Percentiles rank a stretch among this genome's conserved stretches.
phyloP scores from a whole-genome alignment of 176 grass and related monocot genomes.

The Cenchrus fungigraminus region DNA sequence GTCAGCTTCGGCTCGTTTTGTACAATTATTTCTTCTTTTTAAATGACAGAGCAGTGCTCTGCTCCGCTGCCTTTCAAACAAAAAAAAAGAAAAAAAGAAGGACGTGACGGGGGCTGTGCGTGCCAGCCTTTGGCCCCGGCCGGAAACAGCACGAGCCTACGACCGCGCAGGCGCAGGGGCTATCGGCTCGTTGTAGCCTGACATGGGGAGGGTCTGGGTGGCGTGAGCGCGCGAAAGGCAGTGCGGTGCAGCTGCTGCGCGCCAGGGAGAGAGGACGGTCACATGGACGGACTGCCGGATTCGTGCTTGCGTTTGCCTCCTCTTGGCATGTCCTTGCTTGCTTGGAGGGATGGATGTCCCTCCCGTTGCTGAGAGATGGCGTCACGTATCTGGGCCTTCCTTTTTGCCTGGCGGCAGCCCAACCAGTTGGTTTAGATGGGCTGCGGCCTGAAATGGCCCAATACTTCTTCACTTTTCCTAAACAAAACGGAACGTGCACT shows the following conservation, averaged over 20 bases:
- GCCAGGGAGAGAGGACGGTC: constrained; percentile 11
- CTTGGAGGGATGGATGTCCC: background rate
- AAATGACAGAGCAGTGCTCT: too few relatives aligned
- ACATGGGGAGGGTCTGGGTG: background rate
- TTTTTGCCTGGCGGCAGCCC: too few relatives aligned
- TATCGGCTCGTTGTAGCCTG: background rate
- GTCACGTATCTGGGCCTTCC: background rate
- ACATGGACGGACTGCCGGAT: constrained; percentile 31
- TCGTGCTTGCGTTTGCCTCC: constrained; percentile 6
- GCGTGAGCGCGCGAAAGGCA: constrained; percentile 26
- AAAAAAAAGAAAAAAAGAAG: too few relatives aligned
- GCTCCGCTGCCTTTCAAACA: too few relatives aligned
- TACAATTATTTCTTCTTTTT: too few relatives aligned
- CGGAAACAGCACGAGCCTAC: constrained; percentile 11
- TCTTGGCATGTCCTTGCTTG: background rate
- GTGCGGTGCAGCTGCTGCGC: background rate
- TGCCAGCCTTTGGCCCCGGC: background rate
- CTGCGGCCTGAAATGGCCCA: background rate
- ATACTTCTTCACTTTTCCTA: background rate
- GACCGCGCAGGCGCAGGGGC: background rate
- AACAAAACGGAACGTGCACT: background rate
- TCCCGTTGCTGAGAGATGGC: background rate
- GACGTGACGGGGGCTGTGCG: constrained; percentile 34
- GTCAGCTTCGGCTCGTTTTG: too few relatives aligned
- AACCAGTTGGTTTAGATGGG: background rate